phyloP scores from a whole-genome alignment of 1,284 basidiomycete genomes.

The Boletellus sp. region DNA sequence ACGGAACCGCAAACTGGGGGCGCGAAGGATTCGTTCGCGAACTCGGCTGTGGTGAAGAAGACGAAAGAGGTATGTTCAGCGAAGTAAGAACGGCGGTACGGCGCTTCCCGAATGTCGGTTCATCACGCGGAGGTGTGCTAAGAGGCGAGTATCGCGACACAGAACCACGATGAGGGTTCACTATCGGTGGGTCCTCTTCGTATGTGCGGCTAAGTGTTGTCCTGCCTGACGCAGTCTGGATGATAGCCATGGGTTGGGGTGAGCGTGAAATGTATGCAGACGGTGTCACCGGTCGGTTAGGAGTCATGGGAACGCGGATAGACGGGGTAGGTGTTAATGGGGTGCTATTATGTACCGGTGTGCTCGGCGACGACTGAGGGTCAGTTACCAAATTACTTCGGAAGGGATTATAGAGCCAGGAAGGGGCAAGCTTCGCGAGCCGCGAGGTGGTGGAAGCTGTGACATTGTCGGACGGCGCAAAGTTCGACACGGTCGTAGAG shows the following conservation, averaged over 20 bases:
- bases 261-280: conserved; percentile 33
- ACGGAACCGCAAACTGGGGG: conserved; percentile 51
- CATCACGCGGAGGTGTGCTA: conserved; percentile 65
- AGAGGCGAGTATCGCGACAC: conserved; percentile 57
- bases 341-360: conserved; percentile 37
- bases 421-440: conserved; percentile 58
- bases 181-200: conserved; percentile 50
- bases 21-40: conserved; percentile 62
- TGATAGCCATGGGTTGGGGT: conserved; percentile 56
- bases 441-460: conserved; percentile 34
- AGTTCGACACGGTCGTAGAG: conserved; percentile 28
- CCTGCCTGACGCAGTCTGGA: conserved; percentile 39
- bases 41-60: conserved; percentile 47
- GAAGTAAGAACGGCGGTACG: conserved; percentile 45
- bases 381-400: conserved; percentile 53
- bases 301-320: conserved; percentile 29
- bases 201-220: conserved; percentile 45
- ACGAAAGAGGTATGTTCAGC: conserved; percentile 42
- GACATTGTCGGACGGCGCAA: conserved; percentile 6
- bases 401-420: conserved; percentile 76
- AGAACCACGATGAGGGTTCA: conserved; percentile 41
- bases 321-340: conserved; percentile 30
- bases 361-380: conserved; percentile 47
- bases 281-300: conserved; percentile 27
- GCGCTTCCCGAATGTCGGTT: conserved; percentile 51